phyloP scores from a whole-genome alignment of 768 basidiomycete species.

The Lanmaoa pseudosensibilis region DNA sequence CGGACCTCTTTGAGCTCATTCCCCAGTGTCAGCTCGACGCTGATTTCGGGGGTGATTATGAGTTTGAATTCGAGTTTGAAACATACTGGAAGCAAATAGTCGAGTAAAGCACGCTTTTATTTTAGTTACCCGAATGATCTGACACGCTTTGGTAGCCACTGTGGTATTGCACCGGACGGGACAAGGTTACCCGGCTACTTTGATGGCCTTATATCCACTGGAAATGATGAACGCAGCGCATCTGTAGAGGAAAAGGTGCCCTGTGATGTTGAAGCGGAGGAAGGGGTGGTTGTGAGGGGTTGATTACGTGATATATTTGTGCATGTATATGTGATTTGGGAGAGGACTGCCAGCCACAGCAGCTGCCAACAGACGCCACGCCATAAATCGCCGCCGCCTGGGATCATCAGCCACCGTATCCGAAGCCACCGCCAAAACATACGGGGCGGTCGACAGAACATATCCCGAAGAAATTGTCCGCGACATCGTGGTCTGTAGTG shows the following conservation, averaged over 20 bases:
- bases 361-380: constrained; percentile 24
- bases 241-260: not conserved
- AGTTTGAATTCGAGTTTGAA: constrained; percentile 69
- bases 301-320: constrained; percentile 29
- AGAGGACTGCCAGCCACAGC: constrained; percentile 17
- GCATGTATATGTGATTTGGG: constrained; percentile 15
- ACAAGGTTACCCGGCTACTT: constrained; percentile 40
- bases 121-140: not conserved
- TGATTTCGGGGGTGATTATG: constrained; percentile 78
- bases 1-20: constrained; percentile 73
- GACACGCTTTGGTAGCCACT: constrained; percentile 41
- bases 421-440: constrained; percentile 18
- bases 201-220: constrained; percentile 19
- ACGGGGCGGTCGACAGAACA: constrained; percentile 7
- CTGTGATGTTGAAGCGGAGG: not conserved
- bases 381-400: constrained; percentile 26
- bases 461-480: not conserved
- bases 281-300: not conserved
- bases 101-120: constrained; percentile 43
- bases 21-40: constrained; percentile 75
- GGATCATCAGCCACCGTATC: constrained; percentile 30
- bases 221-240: not conserved
- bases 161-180: constrained; percentile 57
- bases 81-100: constrained; percentile 81
- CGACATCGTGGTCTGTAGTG: constrained; percentile 3